Base-by-base conservation (phyloP, 345 rosid species). In the Fremontodendron californicum region DNA sequence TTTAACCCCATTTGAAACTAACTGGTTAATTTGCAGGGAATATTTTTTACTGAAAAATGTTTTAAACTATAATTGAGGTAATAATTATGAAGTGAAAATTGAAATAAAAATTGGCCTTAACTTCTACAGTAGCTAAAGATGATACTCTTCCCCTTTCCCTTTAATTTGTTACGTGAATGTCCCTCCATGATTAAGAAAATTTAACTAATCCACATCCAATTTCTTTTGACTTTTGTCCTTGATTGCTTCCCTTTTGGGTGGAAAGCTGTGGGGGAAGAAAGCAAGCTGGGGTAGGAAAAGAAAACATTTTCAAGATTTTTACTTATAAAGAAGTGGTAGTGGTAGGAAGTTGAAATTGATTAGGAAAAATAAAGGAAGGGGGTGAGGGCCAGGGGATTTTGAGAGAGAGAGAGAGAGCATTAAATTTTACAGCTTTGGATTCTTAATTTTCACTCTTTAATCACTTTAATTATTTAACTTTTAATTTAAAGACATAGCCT, bases 251-350 rank as follows among this genome's bases (percentile, higher is more conserved):
- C 62, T 78, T 79, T 81, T 23, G 60, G 83, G 51, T 67, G 80
- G 49, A 76, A 82, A 84, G 74, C 65, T 71, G 73, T 65, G 7
- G 73, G 62, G 23, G 48, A 78, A 67, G 76, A 58, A 65, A 51
- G 75, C 31, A 58, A 78, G 75, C 69, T 78, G 86, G 75, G 76
- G 85, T 51, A 49, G 81, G 82, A 49, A 57, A 68, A 75, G 15
- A 23, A 63, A 78, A 67, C 1, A 51, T 45, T 54, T 63, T 68
- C 19, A 73, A 54, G 76, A 74, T 62, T 66, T 71, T 46, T 9
- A 27, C 58, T 27, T 68, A 54, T 23, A 77, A 37, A 66, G 31
- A 39, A 39, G 67, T 37, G 65, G 33, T 27, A 71, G 42, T 49
- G 35, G 54, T 46, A 31, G 71, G 77, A 49, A 35, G 35, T 29